These are phyloP conservation scores for Huiozyma sinensis DNA, from an alignment of 805 yeast genomes.

Conservation along the genomic window DNA sequence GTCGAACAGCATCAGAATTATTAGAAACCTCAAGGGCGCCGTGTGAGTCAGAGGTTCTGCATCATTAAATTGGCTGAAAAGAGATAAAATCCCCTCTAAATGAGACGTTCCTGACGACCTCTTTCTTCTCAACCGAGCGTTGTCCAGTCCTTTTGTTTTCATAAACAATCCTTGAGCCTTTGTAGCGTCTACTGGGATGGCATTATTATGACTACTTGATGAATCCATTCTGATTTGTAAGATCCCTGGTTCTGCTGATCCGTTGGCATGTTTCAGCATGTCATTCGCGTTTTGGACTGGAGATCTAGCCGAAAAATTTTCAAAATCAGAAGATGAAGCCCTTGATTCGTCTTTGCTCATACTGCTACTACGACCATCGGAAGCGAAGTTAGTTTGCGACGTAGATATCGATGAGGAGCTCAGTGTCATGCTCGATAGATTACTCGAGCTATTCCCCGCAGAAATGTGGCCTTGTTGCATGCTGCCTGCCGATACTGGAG, in stretches of 20 bases:
- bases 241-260: background rate
- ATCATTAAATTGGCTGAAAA: slow-evolving; percentile 18
- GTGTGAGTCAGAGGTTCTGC: slow-evolving; percentile 22
- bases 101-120: background rate
- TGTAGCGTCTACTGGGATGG: slow-evolving; percentile 1
- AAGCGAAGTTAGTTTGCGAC: background rate
- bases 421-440: background rate
- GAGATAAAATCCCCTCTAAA: slow-evolving; percentile 15
- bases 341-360: background rate
- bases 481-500: background rate
- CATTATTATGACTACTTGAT: background rate
- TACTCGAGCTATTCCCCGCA: slow-evolving; percentile 1
- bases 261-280: background rate
- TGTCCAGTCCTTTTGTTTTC: no score
- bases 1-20: slow-evolving; percentile 19
- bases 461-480: background rate
- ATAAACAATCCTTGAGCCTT: no score
- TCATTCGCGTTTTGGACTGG: background rate
- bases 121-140: no score
- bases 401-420: slow-evolving; percentile 1
- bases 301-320: slow-evolving; percentile 1
- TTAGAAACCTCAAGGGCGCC: slow-evolving; percentile 18
- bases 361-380: no score
- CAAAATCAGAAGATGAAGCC: slow-evolving; percentile 2
- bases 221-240: background rate